A percentile compares a stretch with the other conserved stretches of the same genome.
These are phyloP conservation scores for Rhodotorula sphaerocarpa DNA, from an alignment of 768 basidiomycete species.

Conservation along the genomic window DNA sequence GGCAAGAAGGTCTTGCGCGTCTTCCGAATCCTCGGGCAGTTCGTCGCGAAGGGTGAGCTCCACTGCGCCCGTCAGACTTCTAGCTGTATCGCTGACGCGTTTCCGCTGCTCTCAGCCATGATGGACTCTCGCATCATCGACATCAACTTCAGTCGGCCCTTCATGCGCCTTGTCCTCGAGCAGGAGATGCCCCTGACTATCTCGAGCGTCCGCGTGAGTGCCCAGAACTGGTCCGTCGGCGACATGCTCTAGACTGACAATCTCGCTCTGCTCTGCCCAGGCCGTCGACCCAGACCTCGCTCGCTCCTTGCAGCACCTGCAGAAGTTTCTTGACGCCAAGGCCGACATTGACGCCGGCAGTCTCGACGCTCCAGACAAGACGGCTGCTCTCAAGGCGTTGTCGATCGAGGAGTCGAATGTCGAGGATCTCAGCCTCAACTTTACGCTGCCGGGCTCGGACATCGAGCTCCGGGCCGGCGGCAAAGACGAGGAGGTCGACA, in stretches of 20 bases:
- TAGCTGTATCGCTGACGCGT: too few species aligned
- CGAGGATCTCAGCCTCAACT: conserved; percentile 86
- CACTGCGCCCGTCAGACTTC: not conserved
- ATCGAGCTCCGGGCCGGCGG: conserved; percentile 87
- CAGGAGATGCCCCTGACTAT: conserved; percentile 76
- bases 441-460: conserved; percentile 83
- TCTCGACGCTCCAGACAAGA: conserved; percentile 23
- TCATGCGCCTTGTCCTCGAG: conserved; percentile 79
- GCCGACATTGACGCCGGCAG: conserved; percentile 49
- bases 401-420: conserved; percentile 59
- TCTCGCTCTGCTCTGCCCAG: not conserved
- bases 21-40: conserved; percentile 84
- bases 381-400: conserved; percentile 48
- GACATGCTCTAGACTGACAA: not conserved
- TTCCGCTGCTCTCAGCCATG: conserved; percentile 50
- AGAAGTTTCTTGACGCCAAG: conserved; percentile 48
- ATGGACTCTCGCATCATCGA: conserved; percentile 96
- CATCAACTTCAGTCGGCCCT: conserved; percentile 86
- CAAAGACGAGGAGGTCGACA: conserved; percentile 67
- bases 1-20: conserved; percentile 73
- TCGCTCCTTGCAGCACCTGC: conserved; percentile 71
- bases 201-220: conserved; percentile 63
- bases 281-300: conserved; percentile 72
- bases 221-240: not conserved
- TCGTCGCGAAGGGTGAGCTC: conserved; percentile 72